A percentile compares a stretch with the other conserved stretches of the same genome.
phyloP scores from a whole-genome alignment of 106 monocot species.

The Ottelia alismoides region DNA sequence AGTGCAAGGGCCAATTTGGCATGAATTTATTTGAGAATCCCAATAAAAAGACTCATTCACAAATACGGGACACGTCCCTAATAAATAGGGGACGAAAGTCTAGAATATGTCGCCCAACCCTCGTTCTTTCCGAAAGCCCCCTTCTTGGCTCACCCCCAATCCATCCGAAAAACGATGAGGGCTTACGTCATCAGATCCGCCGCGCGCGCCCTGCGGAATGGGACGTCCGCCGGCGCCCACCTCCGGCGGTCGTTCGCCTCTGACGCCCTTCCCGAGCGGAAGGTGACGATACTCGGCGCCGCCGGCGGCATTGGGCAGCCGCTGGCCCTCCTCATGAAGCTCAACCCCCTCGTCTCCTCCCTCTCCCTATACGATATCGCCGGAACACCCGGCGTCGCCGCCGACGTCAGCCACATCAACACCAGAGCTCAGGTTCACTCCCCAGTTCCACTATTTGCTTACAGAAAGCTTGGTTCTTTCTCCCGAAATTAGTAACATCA shows the following conservation, averaged over 20 bases:
- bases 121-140: background rate
- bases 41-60: too few species aligned
- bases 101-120: too few species aligned
- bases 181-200: conserved; percentile 31
- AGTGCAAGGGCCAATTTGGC: too few species aligned
- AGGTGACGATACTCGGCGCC: conserved; percentile 70
- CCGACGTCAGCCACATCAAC: conserved; percentile 84
- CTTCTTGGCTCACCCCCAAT: background rate
- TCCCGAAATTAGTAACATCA: too few species aligned
- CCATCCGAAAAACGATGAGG: conserved; percentile 22
- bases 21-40: too few species aligned
- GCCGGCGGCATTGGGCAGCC: conserved; percentile 88
- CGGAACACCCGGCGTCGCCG: conserved; percentile 62
- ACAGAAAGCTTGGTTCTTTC: too few species aligned
- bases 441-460: too few species aligned
- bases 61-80: too few species aligned
- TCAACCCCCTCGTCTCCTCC: conserved; percentile 54
- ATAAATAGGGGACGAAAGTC: too few species aligned
- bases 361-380: conserved; percentile 76
- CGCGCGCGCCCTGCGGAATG: conserved; percentile 8
- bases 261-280: conserved; percentile 23
- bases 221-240: conserved; percentile 1
- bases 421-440: conserved; percentile 33
- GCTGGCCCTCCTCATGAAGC: conserved; percentile 63
- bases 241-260: conserved; percentile 12